phyloP scores from a whole-genome alignment of 208 protist genomes.

The Naegleria fowleri region DNA sequence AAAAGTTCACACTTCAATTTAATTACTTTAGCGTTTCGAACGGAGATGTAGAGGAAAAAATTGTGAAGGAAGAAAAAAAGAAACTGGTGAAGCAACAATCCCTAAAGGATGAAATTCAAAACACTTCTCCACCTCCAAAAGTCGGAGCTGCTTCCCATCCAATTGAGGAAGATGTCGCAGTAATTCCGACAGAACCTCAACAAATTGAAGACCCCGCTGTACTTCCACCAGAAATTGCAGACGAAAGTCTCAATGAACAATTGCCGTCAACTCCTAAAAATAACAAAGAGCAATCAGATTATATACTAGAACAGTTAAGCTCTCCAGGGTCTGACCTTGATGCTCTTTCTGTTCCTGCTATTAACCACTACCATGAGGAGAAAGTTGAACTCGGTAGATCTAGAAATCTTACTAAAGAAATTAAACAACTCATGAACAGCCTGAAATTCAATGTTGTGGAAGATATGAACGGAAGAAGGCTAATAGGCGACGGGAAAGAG shows the following conservation, averaged over 20 bases:
- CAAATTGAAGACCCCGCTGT: not conserved
- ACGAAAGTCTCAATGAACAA: not conserved
- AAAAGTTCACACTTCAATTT: not conserved
- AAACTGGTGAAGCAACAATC: not conserved
- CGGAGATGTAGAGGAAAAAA: not conserved
- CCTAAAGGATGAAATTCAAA: not conserved
- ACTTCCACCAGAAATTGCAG: not conserved
- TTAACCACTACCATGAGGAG: not conserved
- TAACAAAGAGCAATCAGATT: not conserved
- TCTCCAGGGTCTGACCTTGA: not conserved
- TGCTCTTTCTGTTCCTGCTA: not conserved
- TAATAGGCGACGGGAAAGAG: not conserved
- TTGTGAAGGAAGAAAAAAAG: not conserved
- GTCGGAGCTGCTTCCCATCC: not conserved
- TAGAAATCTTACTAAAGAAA: not conserved
- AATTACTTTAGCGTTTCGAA: not conserved
- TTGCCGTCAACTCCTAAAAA: not conserved
- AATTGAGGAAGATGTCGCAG: not conserved
- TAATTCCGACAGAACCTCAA: not conserved
- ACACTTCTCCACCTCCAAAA: not conserved
- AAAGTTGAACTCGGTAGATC: not conserved
- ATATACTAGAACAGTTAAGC: not conserved
- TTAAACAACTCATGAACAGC: not conserved
- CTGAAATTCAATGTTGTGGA: not conserved
- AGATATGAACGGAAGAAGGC: not conserved